Evolutionary conservation across 139 green algal genomes (phyloP), one percentile per base, ranked within the genome.

Genomic region (Gonium pectorale): DNA sequence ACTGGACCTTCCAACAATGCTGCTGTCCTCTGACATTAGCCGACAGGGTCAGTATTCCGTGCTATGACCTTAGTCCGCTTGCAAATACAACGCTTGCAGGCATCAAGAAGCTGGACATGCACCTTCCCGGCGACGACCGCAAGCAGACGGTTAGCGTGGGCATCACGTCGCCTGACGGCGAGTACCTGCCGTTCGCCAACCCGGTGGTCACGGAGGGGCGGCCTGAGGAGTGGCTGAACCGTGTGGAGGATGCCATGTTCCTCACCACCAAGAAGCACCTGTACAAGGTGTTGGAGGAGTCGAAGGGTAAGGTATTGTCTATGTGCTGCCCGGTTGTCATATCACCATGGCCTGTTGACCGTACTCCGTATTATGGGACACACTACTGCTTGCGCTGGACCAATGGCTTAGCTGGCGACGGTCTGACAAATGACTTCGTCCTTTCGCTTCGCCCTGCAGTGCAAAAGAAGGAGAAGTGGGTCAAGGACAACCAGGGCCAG

Each of bases 141-240:
- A 90, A 91, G 84, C 70, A 89, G 66, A 95, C 88, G 40, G 88
- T 94, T 77, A 90, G 89, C 24, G 79, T 89, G 27, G 94, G 91
- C 35, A 93, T 97, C 67, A 89, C 81, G 75, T 95, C 92, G 1
- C 93, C 91, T n/a, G 95, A 98, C 86, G 91, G 93, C 26, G 95
- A 98, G 88, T 94, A 95, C 83, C 90, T 98, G 33, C 93, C 95
- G 2, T 95, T 98, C 62, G 60, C 80, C 62, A 79, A 54, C 5
- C 86, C 88, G 1, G 87, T 97, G 40, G 73, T 94, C 37, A 95
- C 93, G 11, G 93, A 97, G 83, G 95, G 95, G 17, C 87, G 93
- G 38, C 94, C 95, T 21, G 95, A 98, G 88, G 94, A 97, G 74
- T 98, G 95, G 95, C 92, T 98, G 21, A 97, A 97, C 88, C 70